Evolutionary conservation across 768 basidiomycete species (phyloP).

Genomic region (Auricularia auricula-judae): DNA sequence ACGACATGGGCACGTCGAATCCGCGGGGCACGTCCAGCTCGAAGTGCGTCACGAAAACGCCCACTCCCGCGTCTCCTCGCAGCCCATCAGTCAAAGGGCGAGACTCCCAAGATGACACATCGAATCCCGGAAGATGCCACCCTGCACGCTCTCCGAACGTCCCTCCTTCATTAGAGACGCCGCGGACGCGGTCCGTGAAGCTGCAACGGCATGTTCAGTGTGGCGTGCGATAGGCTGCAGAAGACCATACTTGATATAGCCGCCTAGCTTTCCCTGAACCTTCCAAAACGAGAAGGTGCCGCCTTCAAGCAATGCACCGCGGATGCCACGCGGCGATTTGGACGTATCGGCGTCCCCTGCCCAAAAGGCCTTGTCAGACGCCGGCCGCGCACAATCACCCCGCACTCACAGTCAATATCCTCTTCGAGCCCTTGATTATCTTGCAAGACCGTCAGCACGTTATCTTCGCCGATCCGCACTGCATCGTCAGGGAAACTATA

Average conservation of each 20-base stretch:
- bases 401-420: constrained; percentile 31
- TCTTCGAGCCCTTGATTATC: constrained; percentile 77
- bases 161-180: constrained; percentile 64
- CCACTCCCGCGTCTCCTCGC: constrained; percentile 54
- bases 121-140: constrained; percentile 67
- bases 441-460: constrained; percentile 62
- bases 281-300: constrained; percentile 53
- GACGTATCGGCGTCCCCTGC: constrained; percentile 37
- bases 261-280: constrained; percentile 69
- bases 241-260: constrained; percentile 44
- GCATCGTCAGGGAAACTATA: constrained; percentile 52
- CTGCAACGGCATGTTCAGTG: constrained; percentile 24
- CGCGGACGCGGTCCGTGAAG: constrained; percentile 61
- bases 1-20: constrained; percentile 60
- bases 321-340: constrained; percentile 68
- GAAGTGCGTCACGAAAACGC: constrained; percentile 74
- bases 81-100: constrained; percentile 51
- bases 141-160: constrained; percentile 58
- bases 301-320: constrained; percentile 58
- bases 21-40: constrained; percentile 44
- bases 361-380: neutral
- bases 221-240: neutral
- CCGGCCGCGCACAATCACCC: neutral
- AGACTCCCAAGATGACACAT: constrained; percentile 34
- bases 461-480: constrained; percentile 42